Conservation (phyloP, 345 rosid species). For the Trapa bicornis region DNA sequence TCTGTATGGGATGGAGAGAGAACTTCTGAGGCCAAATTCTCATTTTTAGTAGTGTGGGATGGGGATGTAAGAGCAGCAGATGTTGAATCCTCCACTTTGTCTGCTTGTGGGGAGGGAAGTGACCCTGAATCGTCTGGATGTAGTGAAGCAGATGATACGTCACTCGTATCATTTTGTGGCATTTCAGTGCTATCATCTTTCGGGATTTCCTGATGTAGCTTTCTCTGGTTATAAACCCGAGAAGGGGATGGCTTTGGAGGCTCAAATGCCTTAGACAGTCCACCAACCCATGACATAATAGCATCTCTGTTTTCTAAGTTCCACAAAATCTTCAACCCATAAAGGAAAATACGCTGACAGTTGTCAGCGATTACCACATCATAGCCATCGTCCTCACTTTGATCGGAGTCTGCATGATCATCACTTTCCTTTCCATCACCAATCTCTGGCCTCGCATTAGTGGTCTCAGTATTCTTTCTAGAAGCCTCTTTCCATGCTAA, state of each 20-base stretch:
- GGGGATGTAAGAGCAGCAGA: not conserved
- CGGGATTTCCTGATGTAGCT: slow-evolving; percentile 63
- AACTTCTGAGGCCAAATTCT: not conserved
- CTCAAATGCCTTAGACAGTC: slow-evolving; percentile 83
- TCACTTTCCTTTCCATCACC: slow-evolving; percentile 97
- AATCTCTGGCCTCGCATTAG: slow-evolving; percentile 83
- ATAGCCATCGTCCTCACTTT: slow-evolving; percentile 92
- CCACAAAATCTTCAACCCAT: slow-evolving; percentile 94
- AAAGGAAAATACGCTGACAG: slow-evolving; percentile 85
- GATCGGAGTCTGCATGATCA: slow-evolving; percentile 78
- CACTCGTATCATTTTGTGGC: slow-evolving; percentile 26
- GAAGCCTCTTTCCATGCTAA: slow-evolving; percentile 99
- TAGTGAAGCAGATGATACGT: slow-evolving; percentile 26
- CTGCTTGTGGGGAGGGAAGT: slow-evolving; percentile 5
- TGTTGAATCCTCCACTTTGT: not conserved
- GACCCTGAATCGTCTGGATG: slow-evolving; percentile 27
- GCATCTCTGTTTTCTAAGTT: slow-evolving; percentile 80
- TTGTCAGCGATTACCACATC: slow-evolving; percentile 93
- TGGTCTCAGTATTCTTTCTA: slow-evolving; percentile 85
- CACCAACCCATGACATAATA: slow-evolving; percentile 96
- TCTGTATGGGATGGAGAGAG: slow-evolving; percentile 28
- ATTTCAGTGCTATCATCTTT: slow-evolving; percentile 31
- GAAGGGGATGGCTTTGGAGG: slow-evolving; percentile 90
- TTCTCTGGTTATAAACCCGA: slow-evolving; percentile 76
- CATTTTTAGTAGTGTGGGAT: not conserved